Evolutionary conservation across 225 moss, liverwort and hornwort genomes (phyloP).

Genomic region (Sphagnum tenellum): DNA sequence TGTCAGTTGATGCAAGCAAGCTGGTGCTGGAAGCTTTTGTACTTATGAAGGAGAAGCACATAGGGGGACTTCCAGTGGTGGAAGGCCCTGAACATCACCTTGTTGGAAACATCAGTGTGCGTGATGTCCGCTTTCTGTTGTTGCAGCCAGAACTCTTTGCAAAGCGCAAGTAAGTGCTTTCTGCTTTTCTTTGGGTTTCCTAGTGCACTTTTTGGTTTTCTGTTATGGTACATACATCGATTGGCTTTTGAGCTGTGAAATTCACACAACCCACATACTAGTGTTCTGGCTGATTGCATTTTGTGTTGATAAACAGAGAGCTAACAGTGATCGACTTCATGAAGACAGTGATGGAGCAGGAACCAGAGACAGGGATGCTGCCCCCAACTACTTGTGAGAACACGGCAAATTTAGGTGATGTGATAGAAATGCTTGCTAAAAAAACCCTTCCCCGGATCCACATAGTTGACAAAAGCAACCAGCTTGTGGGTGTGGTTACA

Average conservation of each 20-base stretch:
- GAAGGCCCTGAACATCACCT: slow-evolving; percentile 61
- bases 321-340: slow-evolving; percentile 90
- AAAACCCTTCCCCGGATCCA: slow-evolving; percentile 68
- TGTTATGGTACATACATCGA: no score
- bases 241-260: background rate
- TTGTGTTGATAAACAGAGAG: slow-evolving; percentile 39
- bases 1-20: slow-evolving; percentile 63
- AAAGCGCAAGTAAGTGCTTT: slow-evolving; percentile 52
- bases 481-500: slow-evolving; percentile 65
- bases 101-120: slow-evolving; percentile 76
- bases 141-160: slow-evolving; percentile 84
- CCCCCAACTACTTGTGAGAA: slow-evolving; percentile 58
- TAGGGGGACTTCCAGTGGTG: slow-evolving; percentile 92
- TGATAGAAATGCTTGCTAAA: slow-evolving; percentile 48
- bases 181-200: background rate
- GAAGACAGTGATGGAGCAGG: slow-evolving; percentile 44
- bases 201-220: background rate
- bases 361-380: slow-evolving; percentile 26
- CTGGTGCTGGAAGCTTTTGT: slow-evolving; percentile 86
- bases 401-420: slow-evolving; percentile 49
- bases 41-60: slow-evolving; percentile 77
- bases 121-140: slow-evolving; percentile 80
- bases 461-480: slow-evolving; percentile 50
- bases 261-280: background rate
- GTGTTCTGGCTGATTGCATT: no score